Evolutionary conservation across 192 early-diverging fungal genomes (phyloP).

Genomic region (Umbelopsis sp.): DNA sequence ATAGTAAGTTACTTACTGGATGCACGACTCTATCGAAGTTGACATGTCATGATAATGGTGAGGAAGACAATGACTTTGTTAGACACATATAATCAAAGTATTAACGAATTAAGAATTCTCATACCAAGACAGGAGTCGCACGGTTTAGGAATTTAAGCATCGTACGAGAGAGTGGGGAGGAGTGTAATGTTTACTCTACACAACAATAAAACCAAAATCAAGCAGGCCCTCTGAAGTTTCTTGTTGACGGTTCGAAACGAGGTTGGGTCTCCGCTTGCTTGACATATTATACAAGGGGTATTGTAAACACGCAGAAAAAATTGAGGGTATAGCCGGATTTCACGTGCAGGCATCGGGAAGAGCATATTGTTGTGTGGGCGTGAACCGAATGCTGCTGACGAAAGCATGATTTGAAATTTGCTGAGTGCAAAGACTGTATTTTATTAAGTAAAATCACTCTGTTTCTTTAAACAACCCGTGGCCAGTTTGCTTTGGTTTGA

Average conservation of each 20-base stretch:
- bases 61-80: neutral
- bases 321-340: conserved; percentile 13
- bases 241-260: conserved; percentile 13
- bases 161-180: conserved; percentile 15
- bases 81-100: neutral
- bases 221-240: neutral
- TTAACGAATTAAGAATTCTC: neutral
- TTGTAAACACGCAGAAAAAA: neutral
- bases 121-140: conserved; percentile 11
- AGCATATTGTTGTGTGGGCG: no score
- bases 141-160: conserved; percentile 18
- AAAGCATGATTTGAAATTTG: no score
- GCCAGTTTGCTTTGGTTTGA: no score
- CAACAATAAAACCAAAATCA: conserved; percentile 8
- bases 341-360: conserved; percentile 3
- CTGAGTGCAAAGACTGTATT: no score
- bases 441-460: no score
- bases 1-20: conserved; percentile 20
- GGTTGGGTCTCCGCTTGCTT: neutral
- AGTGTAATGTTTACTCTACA: neutral
- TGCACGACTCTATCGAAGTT: conserved; percentile 23
- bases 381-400: no score
- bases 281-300: neutral
- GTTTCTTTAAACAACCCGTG: no score
- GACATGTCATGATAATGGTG: neutral